Percentiles rank a stretch among this genome's conserved stretches.
Conservation (phyloP, 768 basidiomycete genomes). For the Termitomyces sp. region DNA sequence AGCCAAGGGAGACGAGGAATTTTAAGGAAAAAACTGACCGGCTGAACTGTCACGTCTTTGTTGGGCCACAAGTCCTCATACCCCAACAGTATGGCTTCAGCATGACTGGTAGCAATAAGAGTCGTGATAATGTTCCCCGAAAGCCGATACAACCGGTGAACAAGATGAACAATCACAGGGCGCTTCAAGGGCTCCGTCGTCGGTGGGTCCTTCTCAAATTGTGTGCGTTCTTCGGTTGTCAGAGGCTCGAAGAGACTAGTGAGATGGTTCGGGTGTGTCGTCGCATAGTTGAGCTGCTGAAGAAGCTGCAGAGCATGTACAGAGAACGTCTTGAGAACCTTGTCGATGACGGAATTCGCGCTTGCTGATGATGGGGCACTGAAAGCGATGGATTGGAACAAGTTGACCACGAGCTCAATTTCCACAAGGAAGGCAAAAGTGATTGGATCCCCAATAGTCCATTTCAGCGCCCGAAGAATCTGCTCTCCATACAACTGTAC, state of each 20-base stretch:
- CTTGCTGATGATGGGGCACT: slow-evolving; percentile 42
- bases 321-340: slow-evolving; percentile 65
- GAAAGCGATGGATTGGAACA: slow-evolving; percentile 72
- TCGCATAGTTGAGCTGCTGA: slow-evolving; percentile 84
- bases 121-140: slow-evolving; percentile 66
- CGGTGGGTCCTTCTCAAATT: slow-evolving; percentile 62
- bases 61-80: slow-evolving; percentile 70
- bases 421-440: slow-evolving; percentile 76
- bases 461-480: slow-evolving; percentile 67
- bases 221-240: slow-evolving; percentile 64
- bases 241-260: slow-evolving; percentile 77
- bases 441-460: slow-evolving; percentile 79
- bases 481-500: slow-evolving; percentile 83
- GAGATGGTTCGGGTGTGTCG: slow-evolving; percentile 88
- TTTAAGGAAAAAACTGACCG: slow-evolving; percentile 41
- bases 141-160: slow-evolving; percentile 67
- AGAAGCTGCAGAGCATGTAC: slow-evolving; percentile 65
- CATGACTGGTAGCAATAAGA: slow-evolving; percentile 63
- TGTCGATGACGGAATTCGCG: slow-evolving; percentile 46
- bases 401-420: slow-evolving; percentile 68
- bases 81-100: slow-evolving; percentile 59
- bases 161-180: slow-evolving; percentile 65
- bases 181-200: slow-evolving; percentile 59
- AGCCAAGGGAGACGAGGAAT: neutral
- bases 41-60: slow-evolving; percentile 62